Base-by-base conservation (phyloP, 495 filamentous ascomycete genomes). In the Sphaerosporella brunnea region DNA sequence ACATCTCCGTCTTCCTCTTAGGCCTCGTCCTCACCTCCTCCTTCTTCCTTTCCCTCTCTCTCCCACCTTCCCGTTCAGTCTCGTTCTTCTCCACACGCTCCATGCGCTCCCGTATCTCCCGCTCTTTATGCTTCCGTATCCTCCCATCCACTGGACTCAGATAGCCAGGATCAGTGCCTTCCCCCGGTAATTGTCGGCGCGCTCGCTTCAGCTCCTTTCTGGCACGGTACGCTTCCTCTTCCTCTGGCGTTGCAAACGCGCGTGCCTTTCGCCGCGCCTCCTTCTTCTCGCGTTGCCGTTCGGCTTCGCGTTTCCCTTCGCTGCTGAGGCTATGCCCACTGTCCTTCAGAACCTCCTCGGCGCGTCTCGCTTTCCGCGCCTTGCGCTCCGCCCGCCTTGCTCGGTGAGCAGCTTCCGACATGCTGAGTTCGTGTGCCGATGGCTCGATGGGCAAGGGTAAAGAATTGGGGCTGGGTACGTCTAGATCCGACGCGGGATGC, bases 201-300 rank as follows among this genome's bases (percentile, higher is more conserved):
- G 35, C 53, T 13, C 53, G 53, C n/a, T 45, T 57, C 53, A 48
- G 38, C 36, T 53, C 54, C n/a, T 57, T 57, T 15, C 54, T 43
- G 15, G 11, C n/a, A 5, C 54, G 39, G 32, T 53, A 40, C 7
- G 24, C 44, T 21, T 57, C 54, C 46, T 57, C 54, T 24, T 57
- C 54, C 28, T 57, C 54, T 2, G 45, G 43, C 8, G 53, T 48
- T 19, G 39, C 24, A 13, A 51, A 54, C 10, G 28, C 38, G n/a
- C 32, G 30, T 15, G 46, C 32, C 19, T 4, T 26, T 18, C 23
- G 49, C 51, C 20, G 52, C 34, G n/a, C 50, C 45, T 13, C 50
- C 34, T 56, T 52, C 28, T 53, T 41, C 35, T 35, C 30, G 3
- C 30, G 45, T 24, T 53, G 48, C 26, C 48, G 45, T 1, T 44